Evolutionary conservation across 148 eudicot genomes (phyloP).

Genomic region (Gaultheria prostrata): DNA sequence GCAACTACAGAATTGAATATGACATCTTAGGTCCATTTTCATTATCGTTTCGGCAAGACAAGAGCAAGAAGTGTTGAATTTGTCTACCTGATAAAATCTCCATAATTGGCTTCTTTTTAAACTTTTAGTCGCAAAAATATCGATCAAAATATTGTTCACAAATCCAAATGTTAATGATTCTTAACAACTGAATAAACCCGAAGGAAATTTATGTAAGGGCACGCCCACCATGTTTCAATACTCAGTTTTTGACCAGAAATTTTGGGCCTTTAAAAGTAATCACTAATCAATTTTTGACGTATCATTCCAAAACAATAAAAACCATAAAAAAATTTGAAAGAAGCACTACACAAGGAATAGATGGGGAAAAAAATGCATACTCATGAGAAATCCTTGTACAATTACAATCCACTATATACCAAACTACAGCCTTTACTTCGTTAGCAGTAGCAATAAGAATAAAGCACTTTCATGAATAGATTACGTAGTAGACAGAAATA

Average conservation of each 20-base stretch:
- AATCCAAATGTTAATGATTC: not conserved
- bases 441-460: not conserved
- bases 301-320: not conserved
- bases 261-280: not conserved
- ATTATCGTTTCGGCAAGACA: not conserved
- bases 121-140: not conserved
- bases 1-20: not conserved
- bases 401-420: not conserved
- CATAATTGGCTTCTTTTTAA: not conserved
- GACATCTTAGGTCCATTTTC: not conserved
- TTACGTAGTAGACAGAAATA: not conserved
- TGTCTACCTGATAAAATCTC: not conserved
- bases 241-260: not conserved
- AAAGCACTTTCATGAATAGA: not conserved
- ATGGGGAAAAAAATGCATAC: not conserved
- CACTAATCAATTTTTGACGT: not conserved
- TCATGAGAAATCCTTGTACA: no score
- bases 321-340: not conserved
- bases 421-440: slow-evolving; percentile 1
- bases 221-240: not conserved
- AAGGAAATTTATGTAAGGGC: not conserved
- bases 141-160: no score
- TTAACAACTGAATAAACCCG: not conserved
- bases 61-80: not conserved
- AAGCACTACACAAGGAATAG: not conserved